Evolutionary conservation across 1,284 basidiomycete genomes (phyloP).

Genomic region (Melampsora occidentalis): DNA sequence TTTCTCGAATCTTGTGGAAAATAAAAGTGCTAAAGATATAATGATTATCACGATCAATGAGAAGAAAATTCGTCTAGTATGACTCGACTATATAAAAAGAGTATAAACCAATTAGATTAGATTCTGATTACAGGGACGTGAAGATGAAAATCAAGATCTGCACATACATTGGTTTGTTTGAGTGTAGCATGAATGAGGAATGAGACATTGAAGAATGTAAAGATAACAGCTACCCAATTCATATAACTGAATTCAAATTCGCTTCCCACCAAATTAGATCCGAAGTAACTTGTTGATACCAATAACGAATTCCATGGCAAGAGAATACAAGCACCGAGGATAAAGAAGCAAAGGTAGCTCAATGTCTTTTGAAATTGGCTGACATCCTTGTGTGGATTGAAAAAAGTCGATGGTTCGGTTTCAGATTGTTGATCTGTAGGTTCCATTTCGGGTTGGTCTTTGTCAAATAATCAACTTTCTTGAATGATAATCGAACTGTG

Average conservation of each 20-base stretch:
- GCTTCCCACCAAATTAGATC: slow-evolving; percentile 14
- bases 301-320: slow-evolving; percentile 31
- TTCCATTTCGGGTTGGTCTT: no score
- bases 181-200: slow-evolving; percentile 19
- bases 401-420: no score
- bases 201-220: slow-evolving; percentile 31
- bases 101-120: neutral
- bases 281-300: slow-evolving; percentile 28
- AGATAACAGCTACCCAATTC: slow-evolving; percentile 33
- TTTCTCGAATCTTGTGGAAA: slow-evolving; percentile 14
- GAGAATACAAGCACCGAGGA: slow-evolving; percentile 23
- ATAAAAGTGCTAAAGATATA: slow-evolving; percentile 12
- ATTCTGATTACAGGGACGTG: neutral
- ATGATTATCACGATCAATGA: slow-evolving; percentile 13
- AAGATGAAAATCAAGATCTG: neutral
- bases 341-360: slow-evolving; percentile 24
- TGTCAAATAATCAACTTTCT: no score
- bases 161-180: neutral
- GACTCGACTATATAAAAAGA: slow-evolving; percentile 15
- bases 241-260: slow-evolving; percentile 31
- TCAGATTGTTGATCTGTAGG: no score
- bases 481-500: no score
- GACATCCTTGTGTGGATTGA: neutral
- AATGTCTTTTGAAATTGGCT: slow-evolving; percentile 7
- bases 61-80: slow-evolving; percentile 2